Conservation (phyloP, 1,284 basidiomycete species). For the Phellinidium pouzarii region DNA sequence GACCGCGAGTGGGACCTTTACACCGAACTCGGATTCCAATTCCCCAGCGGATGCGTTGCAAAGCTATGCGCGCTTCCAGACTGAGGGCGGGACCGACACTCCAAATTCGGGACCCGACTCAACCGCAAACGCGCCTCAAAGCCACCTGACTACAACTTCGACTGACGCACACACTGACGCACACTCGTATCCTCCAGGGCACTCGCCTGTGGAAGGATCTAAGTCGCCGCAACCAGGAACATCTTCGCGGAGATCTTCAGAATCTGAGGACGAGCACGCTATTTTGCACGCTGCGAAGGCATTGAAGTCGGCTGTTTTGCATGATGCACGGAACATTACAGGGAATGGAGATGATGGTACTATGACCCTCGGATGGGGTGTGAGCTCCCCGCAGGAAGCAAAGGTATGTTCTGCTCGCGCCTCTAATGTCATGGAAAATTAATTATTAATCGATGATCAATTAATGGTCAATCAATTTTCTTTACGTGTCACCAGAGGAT, state of each 20-base stretch:
- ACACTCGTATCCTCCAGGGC: constrained; percentile 17
- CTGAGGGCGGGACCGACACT: no score
- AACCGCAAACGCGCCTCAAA: no score
- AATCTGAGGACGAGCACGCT: constrained; percentile 29
- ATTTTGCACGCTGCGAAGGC: constrained; percentile 53
- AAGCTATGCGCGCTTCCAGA: no score
- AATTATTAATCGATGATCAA: not conserved
- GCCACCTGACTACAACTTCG: no score
- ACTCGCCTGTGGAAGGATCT: not conserved
- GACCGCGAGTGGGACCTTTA: constrained; percentile 2
- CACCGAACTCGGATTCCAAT: constrained; percentile 12
- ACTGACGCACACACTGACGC: not conserved
- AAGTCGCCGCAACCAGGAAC: constrained; percentile 9
- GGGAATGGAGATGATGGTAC: constrained; percentile 39
- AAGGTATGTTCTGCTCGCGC: constrained; percentile 38
- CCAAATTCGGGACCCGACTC: no score
- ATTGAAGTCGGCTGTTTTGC: constrained; percentile 60
- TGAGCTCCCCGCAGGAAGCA: constrained; percentile 54
- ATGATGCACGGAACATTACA: constrained; percentile 66
- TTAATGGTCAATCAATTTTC: not conserved
- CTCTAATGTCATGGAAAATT: constrained; percentile 21
- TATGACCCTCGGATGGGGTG: constrained; percentile 41
- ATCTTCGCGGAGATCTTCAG: constrained; percentile 14
- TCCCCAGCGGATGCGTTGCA: constrained; percentile 5
- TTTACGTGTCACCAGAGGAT: constrained; percentile 36